A percentile compares a stretch with the other conserved stretches of the same genome.
Conservation (phyloP, 495 filamentous ascomycete genomes). For the Aspergillus mulundensis region DNA sequence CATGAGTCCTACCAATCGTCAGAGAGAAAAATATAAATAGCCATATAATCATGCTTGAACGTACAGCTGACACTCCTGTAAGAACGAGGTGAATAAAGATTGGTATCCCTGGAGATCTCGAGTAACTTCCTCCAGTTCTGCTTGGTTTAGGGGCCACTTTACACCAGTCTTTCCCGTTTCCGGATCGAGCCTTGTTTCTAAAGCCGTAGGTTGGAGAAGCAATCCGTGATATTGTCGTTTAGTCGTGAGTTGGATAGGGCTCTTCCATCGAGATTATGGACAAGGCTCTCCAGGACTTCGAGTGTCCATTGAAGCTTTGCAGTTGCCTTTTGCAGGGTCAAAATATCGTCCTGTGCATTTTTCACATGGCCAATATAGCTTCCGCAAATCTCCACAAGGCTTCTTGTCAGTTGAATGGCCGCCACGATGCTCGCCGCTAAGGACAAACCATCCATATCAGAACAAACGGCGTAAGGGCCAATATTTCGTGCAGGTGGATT, state of each 20-base stretch:
- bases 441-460: background rate
- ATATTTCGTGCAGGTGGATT: no score
- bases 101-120: slow-evolving; percentile 29
- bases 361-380: slow-evolving; percentile 28
- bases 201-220: slow-evolving; percentile 23
- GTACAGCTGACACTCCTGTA: slow-evolving; percentile 32
- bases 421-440: background rate
- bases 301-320: slow-evolving; percentile 17
- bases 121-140: slow-evolving; percentile 23
- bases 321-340: slow-evolving; percentile 19
- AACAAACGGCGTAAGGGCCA: background rate
- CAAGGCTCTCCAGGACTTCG: slow-evolving; percentile 19
- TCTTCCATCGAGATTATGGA: slow-evolving; percentile 15
- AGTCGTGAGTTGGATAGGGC: slow-evolving; percentile 11
- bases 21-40: background rate
- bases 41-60: slow-evolving; percentile 3
- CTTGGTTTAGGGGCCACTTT: slow-evolving; percentile 28
- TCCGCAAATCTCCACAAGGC: slow-evolving; percentile 26
- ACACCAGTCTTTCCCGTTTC: slow-evolving; percentile 23
- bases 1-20: background rate
- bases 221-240: slow-evolving; percentile 20
- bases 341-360: slow-evolving; percentile 25
- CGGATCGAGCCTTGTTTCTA: slow-evolving; percentile 24
- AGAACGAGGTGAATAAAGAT: slow-evolving; percentile 25
- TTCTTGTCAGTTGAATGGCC: slow-evolving; percentile 25